phyloP scores from a whole-genome alignment of 176 grass and related monocot species.

The Ensete ventricosum region DNA sequence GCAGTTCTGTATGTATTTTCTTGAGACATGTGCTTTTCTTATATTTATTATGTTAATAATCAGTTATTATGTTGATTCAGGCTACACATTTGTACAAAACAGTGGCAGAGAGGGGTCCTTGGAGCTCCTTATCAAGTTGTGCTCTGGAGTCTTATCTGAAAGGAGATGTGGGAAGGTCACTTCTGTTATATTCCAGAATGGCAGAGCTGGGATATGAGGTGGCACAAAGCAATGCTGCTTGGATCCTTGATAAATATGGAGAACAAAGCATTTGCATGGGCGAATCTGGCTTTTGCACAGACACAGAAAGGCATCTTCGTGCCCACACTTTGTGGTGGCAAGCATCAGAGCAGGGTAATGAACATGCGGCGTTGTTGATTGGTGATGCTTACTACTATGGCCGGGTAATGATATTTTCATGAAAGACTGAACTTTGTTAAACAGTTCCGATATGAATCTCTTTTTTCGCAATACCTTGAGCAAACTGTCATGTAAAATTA shows the following conservation, averaged over 20 bases:
- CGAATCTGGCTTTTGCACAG: conserved; percentile 79
- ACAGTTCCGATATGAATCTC: background rate
- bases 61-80: conserved; percentile 30
- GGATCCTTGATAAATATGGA: conserved; percentile 93
- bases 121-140: conserved; percentile 93
- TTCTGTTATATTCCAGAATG: conserved; percentile 96
- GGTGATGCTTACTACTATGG: conserved; percentile 99
- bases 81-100: conserved; percentile 85
- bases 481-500: background rate
- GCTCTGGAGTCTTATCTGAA: conserved; percentile 96
- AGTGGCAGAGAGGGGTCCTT: conserved; percentile 91
- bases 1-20: too few relatives aligned
- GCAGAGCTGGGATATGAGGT: conserved; percentile 97
- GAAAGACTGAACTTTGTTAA: background rate
- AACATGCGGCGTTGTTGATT: conserved; percentile 96
- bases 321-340: conserved; percentile 99
- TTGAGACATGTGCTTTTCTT: background rate
- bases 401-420: conserved; percentile 46
- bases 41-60: background rate
- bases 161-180: conserved; percentile 87
- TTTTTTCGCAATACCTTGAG: background rate
- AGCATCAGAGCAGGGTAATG: conserved; percentile 98
- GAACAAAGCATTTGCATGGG: conserved; percentile 92
- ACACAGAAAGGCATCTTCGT: conserved; percentile 80
- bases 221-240: conserved; percentile 96